Conservation (phyloP, 257 asterid species). For the Solanum neorickii region DNA sequence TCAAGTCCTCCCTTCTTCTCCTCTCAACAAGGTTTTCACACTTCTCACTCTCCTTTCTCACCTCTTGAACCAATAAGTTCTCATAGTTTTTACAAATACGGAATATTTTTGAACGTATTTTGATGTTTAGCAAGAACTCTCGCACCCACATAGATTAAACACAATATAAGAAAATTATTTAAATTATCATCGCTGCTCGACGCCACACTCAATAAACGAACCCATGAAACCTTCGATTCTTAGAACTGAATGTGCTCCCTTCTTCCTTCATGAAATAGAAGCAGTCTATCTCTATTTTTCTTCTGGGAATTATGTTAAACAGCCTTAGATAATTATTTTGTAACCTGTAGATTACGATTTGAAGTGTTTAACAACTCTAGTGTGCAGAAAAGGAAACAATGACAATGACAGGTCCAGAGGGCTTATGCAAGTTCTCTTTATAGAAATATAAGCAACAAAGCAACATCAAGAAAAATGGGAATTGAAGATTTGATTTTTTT, state of each 20-base stretch:
- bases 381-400: neutral
- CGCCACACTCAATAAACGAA: conserved; percentile 67
- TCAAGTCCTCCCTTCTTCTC: neutral
- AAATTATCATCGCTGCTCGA: conserved; percentile 33
- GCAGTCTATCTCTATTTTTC: conserved; percentile 47
- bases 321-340: neutral
- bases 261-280: conserved; percentile 55
- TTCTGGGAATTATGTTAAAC: neutral
- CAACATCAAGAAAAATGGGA: neutral
- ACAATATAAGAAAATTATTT: neutral
- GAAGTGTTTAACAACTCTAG: neutral
- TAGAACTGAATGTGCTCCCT: conserved; percentile 34
- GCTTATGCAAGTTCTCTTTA: neutral
- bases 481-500: neutral
- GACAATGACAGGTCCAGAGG: neutral
- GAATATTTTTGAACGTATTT: neutral
- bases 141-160: neutral
- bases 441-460: neutral
- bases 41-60: neutral
- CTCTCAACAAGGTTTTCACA: neutral
- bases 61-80: neutral
- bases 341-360: neutral
- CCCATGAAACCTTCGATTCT: conserved; percentile 60
- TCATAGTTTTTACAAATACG: neutral
- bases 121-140: neutral